These are phyloP conservation scores for Erythrobasidium hasegawianum DNA, from an alignment of 1,284 basidiomycete genomes.

Conservation along the genomic window DNA sequence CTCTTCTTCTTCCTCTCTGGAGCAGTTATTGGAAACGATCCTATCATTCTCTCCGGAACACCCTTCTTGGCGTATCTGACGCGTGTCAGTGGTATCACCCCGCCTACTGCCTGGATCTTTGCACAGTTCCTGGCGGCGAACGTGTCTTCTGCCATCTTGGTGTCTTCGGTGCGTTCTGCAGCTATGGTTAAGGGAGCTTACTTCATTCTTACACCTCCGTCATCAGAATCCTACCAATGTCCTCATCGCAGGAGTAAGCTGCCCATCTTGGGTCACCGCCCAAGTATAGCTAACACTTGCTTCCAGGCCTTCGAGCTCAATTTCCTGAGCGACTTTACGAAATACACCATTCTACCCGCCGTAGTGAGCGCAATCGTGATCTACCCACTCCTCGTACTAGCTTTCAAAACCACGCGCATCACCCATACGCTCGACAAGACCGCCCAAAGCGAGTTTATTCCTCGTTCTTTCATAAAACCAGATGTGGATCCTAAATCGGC, in stretches of 20 bases:
- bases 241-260: conserved; percentile 47
- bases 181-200: too few relatives aligned
- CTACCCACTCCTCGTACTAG: conserved; percentile 48
- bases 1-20: conserved; percentile 73
- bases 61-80: conserved; percentile 84
- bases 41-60: conserved; percentile 59
- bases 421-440: conserved; percentile 21
- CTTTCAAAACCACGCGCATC: conserved; percentile 40
- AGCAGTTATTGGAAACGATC: conserved; percentile 74
- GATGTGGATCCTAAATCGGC: conserved; percentile 53
- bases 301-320: conserved; percentile 44
- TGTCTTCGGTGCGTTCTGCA: conserved; percentile 52
- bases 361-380: conserved; percentile 55
- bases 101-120: conserved; percentile 64
- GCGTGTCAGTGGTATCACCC: conserved; percentile 60
- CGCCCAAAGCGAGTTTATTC: conserved; percentile 48
- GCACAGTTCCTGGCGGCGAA: conserved; percentile 73
- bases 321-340: conserved; percentile 44
- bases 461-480: conserved; percentile 51
- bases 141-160: conserved; percentile 56
- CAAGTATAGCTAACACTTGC: too few relatives aligned
- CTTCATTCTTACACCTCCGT: too few relatives aligned
- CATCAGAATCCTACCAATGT: conserved; percentile 52
- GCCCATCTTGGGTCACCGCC: too few relatives aligned
- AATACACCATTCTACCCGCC: conserved; percentile 41